phyloP scores from a whole-genome alignment of 1,284 basidiomycete genomes.

The Microbotryomycetes sp. region DNA sequence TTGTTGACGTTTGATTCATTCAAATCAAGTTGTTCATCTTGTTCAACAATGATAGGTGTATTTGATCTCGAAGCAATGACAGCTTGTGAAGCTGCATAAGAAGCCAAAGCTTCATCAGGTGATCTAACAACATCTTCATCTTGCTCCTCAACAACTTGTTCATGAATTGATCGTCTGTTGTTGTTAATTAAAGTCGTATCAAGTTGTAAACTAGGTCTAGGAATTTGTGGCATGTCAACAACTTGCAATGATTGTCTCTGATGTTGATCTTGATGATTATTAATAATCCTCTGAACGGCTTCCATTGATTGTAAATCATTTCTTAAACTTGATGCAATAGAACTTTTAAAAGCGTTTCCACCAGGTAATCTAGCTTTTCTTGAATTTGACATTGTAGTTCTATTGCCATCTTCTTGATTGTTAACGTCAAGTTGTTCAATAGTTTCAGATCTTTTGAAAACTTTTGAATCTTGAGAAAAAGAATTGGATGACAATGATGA shows the following conservation, averaged over 20 bases:
- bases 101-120: slow-evolving; percentile 25
- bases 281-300: not conserved
- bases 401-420: not conserved
- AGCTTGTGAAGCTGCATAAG: slow-evolving; percentile 13
- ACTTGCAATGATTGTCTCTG: not conserved
- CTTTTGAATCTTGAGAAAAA: too few relatives aligned
- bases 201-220: not conserved
- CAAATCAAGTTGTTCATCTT: too few relatives aligned
- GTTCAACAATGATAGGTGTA: too few relatives aligned
- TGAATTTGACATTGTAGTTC: not conserved
- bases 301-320: slow-evolving; percentile 14
- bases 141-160: not conserved
- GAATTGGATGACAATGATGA: too few relatives aligned
- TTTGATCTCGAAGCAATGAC: too few relatives aligned
- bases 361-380: not conserved
- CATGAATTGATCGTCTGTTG: slow-evolving; percentile 1
- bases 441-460: slow-evolving; percentile 11
- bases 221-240: not conserved
- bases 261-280: not conserved
- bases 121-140: slow-evolving; percentile 10
- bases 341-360: slow-evolving; percentile 16
- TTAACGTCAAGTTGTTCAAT: slow-evolving; percentile 12
- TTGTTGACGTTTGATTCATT: too few relatives aligned
- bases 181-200: not conserved
- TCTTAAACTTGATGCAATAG: slow-evolving; percentile 15